Evolutionary conservation across 176 grass and related monocot species (phyloP).

Genomic region (Oropetium thomaeum): DNA sequence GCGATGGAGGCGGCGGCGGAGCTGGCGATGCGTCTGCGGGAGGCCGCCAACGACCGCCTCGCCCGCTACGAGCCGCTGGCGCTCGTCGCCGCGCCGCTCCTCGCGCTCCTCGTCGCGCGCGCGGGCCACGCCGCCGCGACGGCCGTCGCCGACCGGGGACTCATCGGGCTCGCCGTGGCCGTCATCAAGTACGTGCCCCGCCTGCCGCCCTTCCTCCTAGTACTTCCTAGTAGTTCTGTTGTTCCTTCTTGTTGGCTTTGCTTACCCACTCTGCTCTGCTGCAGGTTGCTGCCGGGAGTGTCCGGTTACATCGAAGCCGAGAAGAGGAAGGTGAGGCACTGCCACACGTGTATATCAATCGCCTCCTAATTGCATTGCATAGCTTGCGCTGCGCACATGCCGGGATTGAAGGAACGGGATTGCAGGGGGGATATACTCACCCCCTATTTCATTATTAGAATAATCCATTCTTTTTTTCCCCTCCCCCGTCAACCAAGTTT

Average conservation of each 20-base stretch:
- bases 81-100: slow-evolving; percentile 61
- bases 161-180: slow-evolving; percentile 53
- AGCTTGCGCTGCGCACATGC: not conserved
- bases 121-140: slow-evolving; percentile 38
- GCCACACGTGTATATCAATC: not conserved
- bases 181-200: slow-evolving; percentile 47
- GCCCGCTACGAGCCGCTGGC: slow-evolving; percentile 66
- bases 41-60: slow-evolving; percentile 54
- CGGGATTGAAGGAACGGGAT: too few relatives aligned
- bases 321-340: slow-evolving; percentile 75
- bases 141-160: slow-evolving; percentile 55
- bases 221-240: not conserved
- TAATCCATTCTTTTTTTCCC: not conserved
- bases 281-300: slow-evolving; percentile 76
- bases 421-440: too few relatives aligned
- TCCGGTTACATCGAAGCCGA: slow-evolving; percentile 66
- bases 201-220: not conserved
- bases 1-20: slow-evolving; percentile 38
- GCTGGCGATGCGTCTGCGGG: slow-evolving; percentile 44
- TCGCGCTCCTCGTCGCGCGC: slow-evolving; percentile 62
- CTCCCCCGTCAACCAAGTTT: not conserved
- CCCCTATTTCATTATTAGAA: not conserved
- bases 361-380: not conserved
- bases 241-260: not conserved
- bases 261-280: not conserved